Base-by-base conservation (phyloP, 257 asterid species). In the Misopates orontium region DNA sequence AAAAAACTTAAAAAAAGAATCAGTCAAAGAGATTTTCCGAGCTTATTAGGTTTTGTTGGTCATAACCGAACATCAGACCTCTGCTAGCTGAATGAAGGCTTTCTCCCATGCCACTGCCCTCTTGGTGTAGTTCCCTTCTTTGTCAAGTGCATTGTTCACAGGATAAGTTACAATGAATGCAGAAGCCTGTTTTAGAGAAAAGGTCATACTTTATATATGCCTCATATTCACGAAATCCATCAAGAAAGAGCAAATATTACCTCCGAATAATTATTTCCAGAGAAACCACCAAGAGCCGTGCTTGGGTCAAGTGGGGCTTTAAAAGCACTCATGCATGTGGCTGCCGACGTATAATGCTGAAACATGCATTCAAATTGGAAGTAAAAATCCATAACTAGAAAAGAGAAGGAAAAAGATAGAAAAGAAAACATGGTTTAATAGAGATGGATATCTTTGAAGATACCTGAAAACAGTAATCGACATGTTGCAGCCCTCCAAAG, bases 271-370 rank as follows among this genome's bases (percentile, higher is more conserved):
- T 90, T 90, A 75, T 79, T 86, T 50, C 96, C 96, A 4, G 96
- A 83, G 78, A 84, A 94, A 77, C 99, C 99, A 62, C 99, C 99
- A 59, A 94, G 82, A 52, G 96, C 91, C 11, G 99, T 94, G 80
- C 82, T 90, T 63, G 99, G 99, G 74, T 94, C 99, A 68, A 94
- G 96, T 32, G 99, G 99, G 28, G 95, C 96, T 83, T 86, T 81
- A 71, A 94, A 94, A 62, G 98, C 96, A 77, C 96, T 88, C 81
- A 85, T 65, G 56, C 99, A 94, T 19, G 87, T 62, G 19, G 86
- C 98, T 39, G 95, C 92, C 49, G 99, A 94, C 45, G 88, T 82
- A 75, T 80, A 94, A 73, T 94, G 99, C 99, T 94, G 74, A 73
- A 74, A 59, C 59, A 76, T 49, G 73, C 64, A 75, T 68, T 60